phyloP scores from a whole-genome alignment of 192 early-diverging fungal genomes.

The Podila epicladia region DNA sequence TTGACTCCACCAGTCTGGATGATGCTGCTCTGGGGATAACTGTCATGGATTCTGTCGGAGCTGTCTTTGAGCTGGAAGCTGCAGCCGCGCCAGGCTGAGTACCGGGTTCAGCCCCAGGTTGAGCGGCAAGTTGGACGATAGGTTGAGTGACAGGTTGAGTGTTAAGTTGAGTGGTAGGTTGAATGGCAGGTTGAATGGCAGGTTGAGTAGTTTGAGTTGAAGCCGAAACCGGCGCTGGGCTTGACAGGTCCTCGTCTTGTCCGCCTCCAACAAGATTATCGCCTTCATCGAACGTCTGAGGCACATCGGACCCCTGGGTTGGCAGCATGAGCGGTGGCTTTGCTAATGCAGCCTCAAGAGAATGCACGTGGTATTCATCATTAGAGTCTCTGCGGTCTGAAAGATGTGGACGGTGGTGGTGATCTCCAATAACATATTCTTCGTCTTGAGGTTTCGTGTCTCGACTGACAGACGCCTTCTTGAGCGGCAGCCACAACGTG shows the following conservation, averaged over 20 bases:
- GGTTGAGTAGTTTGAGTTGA: background rate
- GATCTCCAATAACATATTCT: constrained; percentile 10
- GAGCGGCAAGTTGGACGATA: background rate
- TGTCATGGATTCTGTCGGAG: background rate
- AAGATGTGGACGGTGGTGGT: background rate
- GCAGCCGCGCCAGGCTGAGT: background rate
- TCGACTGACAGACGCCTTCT: constrained; percentile 17
- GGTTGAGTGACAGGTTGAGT: background rate
- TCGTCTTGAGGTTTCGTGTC: constrained; percentile 13
- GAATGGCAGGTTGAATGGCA: background rate
- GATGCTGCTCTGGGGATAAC: background rate
- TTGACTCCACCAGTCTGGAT: background rate
- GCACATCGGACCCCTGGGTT: constrained; percentile 20
- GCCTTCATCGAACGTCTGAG: constrained; percentile 25
- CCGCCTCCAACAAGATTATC: constrained; percentile 43
- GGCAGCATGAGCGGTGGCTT: constrained; percentile 33
- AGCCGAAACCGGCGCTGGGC: background rate
- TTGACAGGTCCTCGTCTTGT: constrained; percentile 29
- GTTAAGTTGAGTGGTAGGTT: background rate
- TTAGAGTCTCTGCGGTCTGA: background rate
- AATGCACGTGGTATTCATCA: constrained; percentile 25
- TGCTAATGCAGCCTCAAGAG: constrained; percentile 30
- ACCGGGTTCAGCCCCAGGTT: background rate
- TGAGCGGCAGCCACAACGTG: constrained; percentile 77
- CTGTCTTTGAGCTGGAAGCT: background rate